Evolutionary conservation across 2,329 filamentous ascomycete species (phyloP), one percentile per base, ranked within the genome.

Genomic region (Xylaria digitata): DNA sequence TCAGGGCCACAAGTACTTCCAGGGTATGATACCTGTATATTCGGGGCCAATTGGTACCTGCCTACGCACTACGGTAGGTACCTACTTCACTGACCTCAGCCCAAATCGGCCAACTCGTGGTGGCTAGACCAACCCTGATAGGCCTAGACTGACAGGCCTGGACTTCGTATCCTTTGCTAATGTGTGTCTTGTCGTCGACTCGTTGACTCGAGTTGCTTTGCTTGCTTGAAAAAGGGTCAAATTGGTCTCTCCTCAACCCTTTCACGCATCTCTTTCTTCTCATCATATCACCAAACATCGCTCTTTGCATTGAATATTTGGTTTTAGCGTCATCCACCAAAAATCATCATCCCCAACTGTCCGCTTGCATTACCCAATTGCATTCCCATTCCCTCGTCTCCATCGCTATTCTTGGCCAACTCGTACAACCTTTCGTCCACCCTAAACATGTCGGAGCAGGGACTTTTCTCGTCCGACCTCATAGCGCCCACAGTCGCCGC

Each of bases 401-500:
- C n/a, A 45, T 43, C 58, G 5, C 48, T 56, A 42, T 61, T 13
- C 9, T 34, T 30, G 17, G 7, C 54, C 19, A 15, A 9, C 21
- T 48, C 15, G 1, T 40, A 52, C 48, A 15, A 7, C 6, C 9
- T 37, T 37, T 26, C 13, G 15, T 42, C 40, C 42, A 45, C 13
- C 30, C 30, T 9, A 57, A 61, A 68, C 74, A 74, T 80, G 78
- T 72, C 76, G 61, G 78, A 83, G 55, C 81, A 87, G 72, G 90
- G 88, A 42, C 91, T 97, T 78, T 97, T 97, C 85, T 86, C 90
- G 64, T 77, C 86, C 70, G 82, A 88, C 68, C 90, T 97, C 76
- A 90, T 98, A 80, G 93, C 93, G 26, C 88, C 92, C 21, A 83
- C 87, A 61, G 92, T 97, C 73, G 82, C 88, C 67, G 83, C 89